phyloP scores from a whole-genome alignment of 177 flowering plant genomes.

The Telopea speciosissima region DNA sequence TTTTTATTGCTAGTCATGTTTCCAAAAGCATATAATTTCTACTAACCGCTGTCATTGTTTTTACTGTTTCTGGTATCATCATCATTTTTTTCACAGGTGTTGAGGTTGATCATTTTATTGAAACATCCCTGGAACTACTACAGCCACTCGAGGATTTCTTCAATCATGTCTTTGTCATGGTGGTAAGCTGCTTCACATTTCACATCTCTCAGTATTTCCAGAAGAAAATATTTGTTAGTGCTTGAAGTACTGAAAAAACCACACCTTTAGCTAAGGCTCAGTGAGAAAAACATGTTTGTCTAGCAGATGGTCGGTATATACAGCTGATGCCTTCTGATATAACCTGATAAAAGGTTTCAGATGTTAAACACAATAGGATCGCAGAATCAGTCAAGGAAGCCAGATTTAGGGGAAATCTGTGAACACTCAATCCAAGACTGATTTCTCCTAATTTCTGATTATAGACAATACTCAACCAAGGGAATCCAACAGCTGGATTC shows the following conservation, averaged over 20 bases:
- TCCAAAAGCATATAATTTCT: neutral
- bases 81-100: conserved; percentile 37
- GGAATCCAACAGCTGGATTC: too few species aligned
- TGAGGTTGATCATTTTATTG: conserved; percentile 78
- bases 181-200: conserved; percentile 50
- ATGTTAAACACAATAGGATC: too few species aligned
- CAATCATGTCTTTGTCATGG: conserved; percentile 92
- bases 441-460: too few species aligned
- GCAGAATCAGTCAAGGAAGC: too few species aligned
- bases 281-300: neutral
- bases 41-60: neutral
- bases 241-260: neutral
- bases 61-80: too few species aligned
- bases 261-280: neutral
- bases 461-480: too few species aligned
- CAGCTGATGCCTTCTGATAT: too few species aligned
- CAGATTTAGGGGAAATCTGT: too few species aligned
- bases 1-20: neutral
- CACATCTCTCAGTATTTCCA: neutral
- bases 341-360: too few species aligned
- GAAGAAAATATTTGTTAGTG: neutral
- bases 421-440: too few species aligned
- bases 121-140: conserved; percentile 54
- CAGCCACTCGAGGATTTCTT: conserved; percentile 91
- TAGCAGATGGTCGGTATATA: neutral